These are phyloP conservation scores for Coniochaeta sp. DNA, from an alignment of 2,329 filamentous ascomycete genomes.

Conservation along the genomic window DNA sequence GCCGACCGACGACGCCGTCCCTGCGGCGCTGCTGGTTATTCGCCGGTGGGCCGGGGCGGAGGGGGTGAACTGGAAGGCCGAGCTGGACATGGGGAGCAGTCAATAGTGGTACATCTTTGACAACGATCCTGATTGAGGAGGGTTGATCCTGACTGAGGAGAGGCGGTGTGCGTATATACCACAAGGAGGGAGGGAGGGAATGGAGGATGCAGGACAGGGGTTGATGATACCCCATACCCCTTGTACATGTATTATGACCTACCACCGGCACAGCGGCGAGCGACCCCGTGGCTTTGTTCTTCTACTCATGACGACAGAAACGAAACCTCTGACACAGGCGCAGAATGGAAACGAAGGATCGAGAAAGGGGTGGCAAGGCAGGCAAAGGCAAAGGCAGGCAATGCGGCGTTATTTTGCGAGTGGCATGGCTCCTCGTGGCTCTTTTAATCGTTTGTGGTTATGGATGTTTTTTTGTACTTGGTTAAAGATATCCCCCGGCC, in stretches of 20 bases:
- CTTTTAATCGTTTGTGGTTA: too few relatives aligned
- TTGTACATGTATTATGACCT: conserved; percentile 1
- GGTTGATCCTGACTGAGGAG: too few relatives aligned
- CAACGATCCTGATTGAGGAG: too few relatives aligned
- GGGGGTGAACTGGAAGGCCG: conserved; percentile 37
- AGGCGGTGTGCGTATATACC: not conserved
- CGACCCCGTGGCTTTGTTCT: not conserved
- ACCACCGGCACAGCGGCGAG: not conserved
- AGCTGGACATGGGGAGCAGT: conserved; percentile 14
- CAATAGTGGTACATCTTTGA: too few relatives aligned
- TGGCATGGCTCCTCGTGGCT: too few relatives aligned
- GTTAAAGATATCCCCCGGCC: conserved; percentile 1
- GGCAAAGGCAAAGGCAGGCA: not conserved
- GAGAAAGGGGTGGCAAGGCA: too few relatives aligned
- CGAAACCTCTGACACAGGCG: too few relatives aligned
- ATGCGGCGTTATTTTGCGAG: too few relatives aligned
- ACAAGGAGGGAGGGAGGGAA: not conserved
- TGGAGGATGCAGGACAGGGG: not conserved
- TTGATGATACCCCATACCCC: not conserved
- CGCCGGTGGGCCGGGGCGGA: conserved; percentile 37
- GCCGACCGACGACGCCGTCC: conserved; percentile 35
- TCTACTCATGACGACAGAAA: not conserved
- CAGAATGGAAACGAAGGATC: too few relatives aligned
- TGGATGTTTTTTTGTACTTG: not conserved
- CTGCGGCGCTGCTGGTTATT: conserved; percentile 30